phyloP scores from a whole-genome alignment of 352 stramenopile genomes.

The Phytopythium ostracodes region DNA sequence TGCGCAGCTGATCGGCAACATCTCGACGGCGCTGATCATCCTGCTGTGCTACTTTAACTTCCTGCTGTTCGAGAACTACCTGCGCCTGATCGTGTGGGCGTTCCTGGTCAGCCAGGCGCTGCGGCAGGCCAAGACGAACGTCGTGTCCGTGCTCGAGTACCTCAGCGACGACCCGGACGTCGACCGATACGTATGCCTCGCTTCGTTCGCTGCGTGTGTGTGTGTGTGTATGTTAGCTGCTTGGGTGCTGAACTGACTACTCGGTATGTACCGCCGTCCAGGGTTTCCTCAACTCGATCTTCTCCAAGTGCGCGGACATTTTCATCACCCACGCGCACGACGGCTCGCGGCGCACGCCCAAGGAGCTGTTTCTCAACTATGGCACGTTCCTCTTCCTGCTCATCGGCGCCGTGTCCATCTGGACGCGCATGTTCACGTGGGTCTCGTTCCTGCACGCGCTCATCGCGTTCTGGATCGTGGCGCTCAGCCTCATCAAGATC shows the following conservation, averaged over 20 bases:
- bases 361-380: constrained; percentile 87
- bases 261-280: constrained; percentile 12
- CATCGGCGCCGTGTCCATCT: constrained; percentile 80
- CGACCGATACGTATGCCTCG: constrained; percentile 47
- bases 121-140: constrained; percentile 82
- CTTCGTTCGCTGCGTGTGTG: too few species aligned
- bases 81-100: constrained; percentile 84
- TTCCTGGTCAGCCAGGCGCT: constrained; percentile 85
- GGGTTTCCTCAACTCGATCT: constrained; percentile 77
- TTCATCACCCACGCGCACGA: constrained; percentile 72
- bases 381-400: constrained; percentile 84
- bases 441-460: constrained; percentile 71
- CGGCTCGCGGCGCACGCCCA: constrained; percentile 54
- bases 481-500: constrained; percentile 72
- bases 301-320: constrained; percentile 74
- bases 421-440: constrained; percentile 83
- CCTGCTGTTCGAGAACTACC: constrained; percentile 86
- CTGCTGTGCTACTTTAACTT: constrained; percentile 90
- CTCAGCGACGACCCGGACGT: constrained; percentile 81
- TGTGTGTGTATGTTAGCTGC: too few species aligned
- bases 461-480: constrained; percentile 63
- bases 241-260: neutral
- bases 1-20: constrained; percentile 76
- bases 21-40: constrained; percentile 83
- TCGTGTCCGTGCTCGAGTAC: constrained; percentile 76